Conservation (phyloP, 1,284 basidiomycete genomes). For the Wolfiporia cocos region DNA sequence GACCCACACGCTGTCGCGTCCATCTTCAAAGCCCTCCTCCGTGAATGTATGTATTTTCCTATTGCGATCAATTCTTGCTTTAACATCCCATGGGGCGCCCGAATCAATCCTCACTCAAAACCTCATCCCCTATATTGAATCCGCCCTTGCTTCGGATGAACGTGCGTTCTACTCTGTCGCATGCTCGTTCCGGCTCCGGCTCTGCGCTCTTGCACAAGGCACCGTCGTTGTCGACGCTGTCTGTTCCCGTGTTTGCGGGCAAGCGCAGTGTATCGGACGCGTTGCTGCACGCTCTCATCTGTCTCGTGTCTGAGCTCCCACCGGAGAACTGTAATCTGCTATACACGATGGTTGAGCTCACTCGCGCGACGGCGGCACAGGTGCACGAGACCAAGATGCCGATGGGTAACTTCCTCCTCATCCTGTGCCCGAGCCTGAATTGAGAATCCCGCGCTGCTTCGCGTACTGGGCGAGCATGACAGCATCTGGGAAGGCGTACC, state of each 20-base stretch:
- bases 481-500: conserved; percentile 48
- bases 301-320: conserved; percentile 61
- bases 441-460: conserved; percentile 73
- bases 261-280: conserved; percentile 51
- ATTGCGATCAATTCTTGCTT: conserved; percentile 5
- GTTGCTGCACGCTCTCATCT: conserved; percentile 45
- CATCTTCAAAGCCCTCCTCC: conserved; percentile 74
- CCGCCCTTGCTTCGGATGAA: conserved; percentile 40
- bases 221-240: conserved; percentile 70
- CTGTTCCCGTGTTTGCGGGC: conserved; percentile 57
- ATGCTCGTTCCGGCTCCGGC: conserved; percentile 26
- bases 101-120: conserved; percentile 72
- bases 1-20: conserved; percentile 92
- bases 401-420: conserved; percentile 70
- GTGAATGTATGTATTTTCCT: conserved; percentile 47
- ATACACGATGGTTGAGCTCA: conserved; percentile 66
- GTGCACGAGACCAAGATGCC: conserved; percentile 79
- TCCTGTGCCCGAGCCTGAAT: conserved; percentile 76
- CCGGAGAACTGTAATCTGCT: conserved; percentile 69
- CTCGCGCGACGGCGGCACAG: conserved; percentile 58
- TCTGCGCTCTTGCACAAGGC: conserved; percentile 54
- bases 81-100: conserved; percentile 66
- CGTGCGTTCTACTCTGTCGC: conserved; percentile 1
- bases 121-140: conserved; percentile 71
- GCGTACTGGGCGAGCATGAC: conserved; percentile 66